Percentiles rank a stretch among this genome's conserved stretches.
Conservation (phyloP, 2,329 filamentous ascomycete genomes). For the Ophiosphaerella narmari region DNA sequence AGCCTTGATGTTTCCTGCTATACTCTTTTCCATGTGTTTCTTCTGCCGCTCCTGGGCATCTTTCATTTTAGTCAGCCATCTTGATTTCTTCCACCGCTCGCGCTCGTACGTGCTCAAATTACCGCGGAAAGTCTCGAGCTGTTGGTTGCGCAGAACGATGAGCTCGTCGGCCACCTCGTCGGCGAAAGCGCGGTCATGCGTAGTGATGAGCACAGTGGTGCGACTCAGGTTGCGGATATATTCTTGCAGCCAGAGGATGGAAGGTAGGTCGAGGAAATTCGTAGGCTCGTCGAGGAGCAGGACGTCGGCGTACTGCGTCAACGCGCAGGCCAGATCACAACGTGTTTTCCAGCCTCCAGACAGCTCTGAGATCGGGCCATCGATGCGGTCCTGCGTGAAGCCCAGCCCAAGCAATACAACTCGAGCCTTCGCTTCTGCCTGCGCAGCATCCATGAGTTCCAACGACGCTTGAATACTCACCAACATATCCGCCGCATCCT, state of each 20-base stretch:
- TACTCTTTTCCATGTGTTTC: slow-evolving; percentile 78
- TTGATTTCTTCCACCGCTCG: slow-evolving; percentile 68
- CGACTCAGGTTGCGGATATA: slow-evolving; percentile 65
- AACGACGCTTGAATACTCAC: slow-evolving; percentile 70
- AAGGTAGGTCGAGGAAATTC: slow-evolving; percentile 81
- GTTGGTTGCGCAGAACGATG: slow-evolving; percentile 73
- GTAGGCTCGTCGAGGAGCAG: slow-evolving; percentile 86
- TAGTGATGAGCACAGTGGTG: slow-evolving; percentile 76
- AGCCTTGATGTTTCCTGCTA: slow-evolving; percentile 73
- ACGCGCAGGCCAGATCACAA: slow-evolving; percentile 54
- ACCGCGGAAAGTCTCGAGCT: slow-evolving; percentile 74
- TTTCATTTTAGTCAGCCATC: slow-evolving; percentile 74
- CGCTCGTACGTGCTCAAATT: slow-evolving; percentile 74
- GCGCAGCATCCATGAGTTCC: slow-evolving; percentile 63
- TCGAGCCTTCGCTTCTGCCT: slow-evolving; percentile 69
- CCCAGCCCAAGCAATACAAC: slow-evolving; percentile 68
- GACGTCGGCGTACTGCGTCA: slow-evolving; percentile 76
- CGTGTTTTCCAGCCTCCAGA: slow-evolving; percentile 66
- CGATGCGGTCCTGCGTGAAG: slow-evolving; percentile 67
- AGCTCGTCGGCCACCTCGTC: slow-evolving; percentile 76
- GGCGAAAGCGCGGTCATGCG: slow-evolving; percentile 82
- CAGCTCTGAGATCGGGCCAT: slow-evolving; percentile 65
- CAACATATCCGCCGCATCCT: slow-evolving; percentile 71
- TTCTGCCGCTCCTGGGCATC: slow-evolving; percentile 81
- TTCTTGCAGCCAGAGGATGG: slow-evolving; percentile 82